Evolutionary conservation across 495 filamentous ascomycete species (phyloP).

Genomic region (Neurospora cerealis): DNA sequence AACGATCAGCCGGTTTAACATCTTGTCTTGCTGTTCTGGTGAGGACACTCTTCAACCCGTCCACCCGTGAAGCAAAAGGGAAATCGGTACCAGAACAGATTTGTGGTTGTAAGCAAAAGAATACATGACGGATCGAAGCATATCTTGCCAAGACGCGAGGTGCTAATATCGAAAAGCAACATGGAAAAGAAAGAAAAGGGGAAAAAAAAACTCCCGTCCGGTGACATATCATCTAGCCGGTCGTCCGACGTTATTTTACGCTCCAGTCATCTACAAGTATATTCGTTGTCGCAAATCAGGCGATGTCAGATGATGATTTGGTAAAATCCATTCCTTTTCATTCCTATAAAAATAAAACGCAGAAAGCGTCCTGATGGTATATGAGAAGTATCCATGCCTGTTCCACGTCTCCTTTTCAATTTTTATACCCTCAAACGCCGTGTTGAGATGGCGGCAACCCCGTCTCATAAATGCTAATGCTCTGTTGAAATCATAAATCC

Average conservation of each 20-base stretch:
- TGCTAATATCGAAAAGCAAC: too few relatives aligned
- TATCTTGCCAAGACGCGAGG: too few relatives aligned
- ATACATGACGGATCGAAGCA: too few relatives aligned
- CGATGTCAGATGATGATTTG: neutral
- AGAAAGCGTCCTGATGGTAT: neutral
- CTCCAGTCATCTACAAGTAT: neutral
- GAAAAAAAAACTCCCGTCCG: too few relatives aligned
- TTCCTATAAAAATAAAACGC: neutral
- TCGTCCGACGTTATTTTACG: neutral
- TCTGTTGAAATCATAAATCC: conserved; percentile 21
- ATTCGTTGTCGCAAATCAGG: neutral
- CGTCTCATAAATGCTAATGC: conserved; percentile 19
- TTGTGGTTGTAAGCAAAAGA: too few relatives aligned
- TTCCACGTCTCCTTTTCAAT: conserved; percentile 9
- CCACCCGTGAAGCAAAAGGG: too few relatives aligned
- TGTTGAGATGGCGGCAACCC: conserved; percentile 25
- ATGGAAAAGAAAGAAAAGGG: too few relatives aligned
- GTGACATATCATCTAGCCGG: too few relatives aligned
- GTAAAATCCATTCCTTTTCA: neutral
- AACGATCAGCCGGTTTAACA: too few relatives aligned
- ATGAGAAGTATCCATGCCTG: neutral
- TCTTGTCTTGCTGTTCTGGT: too few relatives aligned
- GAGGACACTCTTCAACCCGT: too few relatives aligned
- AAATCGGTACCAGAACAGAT: too few relatives aligned
- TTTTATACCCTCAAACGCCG: conserved; percentile 18